Evolutionary conservation across 148 eudicot genomes (phyloP), one percentile per base, ranked within the genome.

Genomic region (Nepenthes gracilis): DNA sequence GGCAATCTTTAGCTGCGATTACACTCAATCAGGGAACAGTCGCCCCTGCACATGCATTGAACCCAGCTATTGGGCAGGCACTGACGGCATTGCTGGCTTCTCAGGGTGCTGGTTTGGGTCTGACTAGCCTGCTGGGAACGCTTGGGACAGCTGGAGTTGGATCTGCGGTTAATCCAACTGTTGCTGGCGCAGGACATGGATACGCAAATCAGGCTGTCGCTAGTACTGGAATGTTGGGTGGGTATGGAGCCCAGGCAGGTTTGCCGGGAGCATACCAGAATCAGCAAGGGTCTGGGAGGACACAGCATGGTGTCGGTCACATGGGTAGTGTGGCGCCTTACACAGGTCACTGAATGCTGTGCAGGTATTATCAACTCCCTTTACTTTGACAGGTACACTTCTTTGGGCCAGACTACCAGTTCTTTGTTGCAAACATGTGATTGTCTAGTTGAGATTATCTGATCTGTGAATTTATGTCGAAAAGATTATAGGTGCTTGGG

Each of bases 41-140:
- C 9, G 79, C 72, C n/a, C 80, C 75, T 5, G 67, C 78, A 1
- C 79, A 75, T 0, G 81, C 67, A 2, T 55, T 85, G 60, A 80
- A 65, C 56, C 93, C 94, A 0, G 90, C 90, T 33, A 75, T 90
- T 50, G 97, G 97, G 11, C 97, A 90, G 72, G 97, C 97, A 2
- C 64, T 90, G 68, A 80, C 87, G 4, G 97, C 97, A 0, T 64
- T 90, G 68, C 65, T 90, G 64, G 90, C 95, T 5, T 45, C 78
- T 0, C 97, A 86, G 63, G 94, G 96, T 2, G 87, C 81, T 23
- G 94, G 96, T 2, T 76, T 89, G 66, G 96, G 94, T 37, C 58
- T 88, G 62, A 72, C 73, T 67, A 83, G 75, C 58, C 62, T 90
- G 69, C 72, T 86, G 64, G 96, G 96, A 10, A 81, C 84, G 1